Evolutionary conservation across 441 rosid species (phyloP).

Genomic region (Melastoma candidum): DNA sequence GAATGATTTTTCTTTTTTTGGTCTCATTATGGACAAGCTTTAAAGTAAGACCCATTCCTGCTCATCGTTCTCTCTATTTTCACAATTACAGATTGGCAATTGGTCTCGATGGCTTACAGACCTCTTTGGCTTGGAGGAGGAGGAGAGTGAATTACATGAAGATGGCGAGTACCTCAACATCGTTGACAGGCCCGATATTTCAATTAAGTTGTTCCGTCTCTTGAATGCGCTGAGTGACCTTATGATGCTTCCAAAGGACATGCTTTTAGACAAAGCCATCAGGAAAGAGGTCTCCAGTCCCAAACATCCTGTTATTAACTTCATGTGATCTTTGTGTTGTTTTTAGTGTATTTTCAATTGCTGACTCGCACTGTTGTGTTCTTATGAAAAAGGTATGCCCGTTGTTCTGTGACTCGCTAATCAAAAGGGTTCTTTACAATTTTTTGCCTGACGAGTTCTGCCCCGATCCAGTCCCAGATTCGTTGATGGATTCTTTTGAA

Average conservation of each 20-base stretch:
- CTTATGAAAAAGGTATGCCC: slow-evolving; percentile 70
- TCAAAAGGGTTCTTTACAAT: slow-evolving; percentile 63
- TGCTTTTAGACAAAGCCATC: slow-evolving; percentile 59
- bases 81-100: no score
- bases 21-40: no score
- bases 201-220: slow-evolving; percentile 68
- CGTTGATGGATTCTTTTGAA: slow-evolving; percentile 69
- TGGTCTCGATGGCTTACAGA: no score
- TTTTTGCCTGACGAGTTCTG: slow-evolving; percentile 86
- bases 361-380: slow-evolving; percentile 13
- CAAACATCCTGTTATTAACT: slow-evolving; percentile 7
- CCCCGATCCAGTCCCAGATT: slow-evolving; percentile 79
- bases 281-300: slow-evolving; percentile 60
- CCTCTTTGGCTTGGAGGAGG: slow-evolving; percentile 8
- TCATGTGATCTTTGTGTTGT: background rate
- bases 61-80: no score
- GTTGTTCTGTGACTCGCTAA: slow-evolving; percentile 59
- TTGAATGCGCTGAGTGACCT: slow-evolving; percentile 92
- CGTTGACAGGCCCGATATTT: slow-evolving; percentile 22
- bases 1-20: no score
- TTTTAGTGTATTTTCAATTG: slow-evolving; percentile 2
- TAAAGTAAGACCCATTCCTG: no score
- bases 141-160: slow-evolving; percentile 28
- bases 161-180: slow-evolving; percentile 12
- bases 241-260: slow-evolving; percentile 97